Evolutionary conservation across 1,284 basidiomycete species (phyloP), one percentile per base, ranked within the genome.

Genomic region (Sparassis latifolia): DNA sequence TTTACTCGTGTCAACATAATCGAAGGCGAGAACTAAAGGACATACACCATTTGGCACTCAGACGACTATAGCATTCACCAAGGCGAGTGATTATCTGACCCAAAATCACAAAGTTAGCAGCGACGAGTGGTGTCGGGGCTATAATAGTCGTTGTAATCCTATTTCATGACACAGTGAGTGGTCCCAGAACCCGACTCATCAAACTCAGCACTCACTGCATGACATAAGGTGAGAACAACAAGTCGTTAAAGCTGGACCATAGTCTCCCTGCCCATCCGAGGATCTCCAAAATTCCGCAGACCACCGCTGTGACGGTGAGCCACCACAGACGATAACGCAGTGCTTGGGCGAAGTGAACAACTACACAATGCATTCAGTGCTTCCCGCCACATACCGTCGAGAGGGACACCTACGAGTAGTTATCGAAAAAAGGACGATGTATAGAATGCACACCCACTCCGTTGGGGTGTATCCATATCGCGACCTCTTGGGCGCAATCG

Each of bases 71-170:
- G 37, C 71, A 66, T 6, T 65, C 54, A 0, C 77, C 77, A 4
- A 77, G 62, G 2, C 62, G 56, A 0, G 55, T 50, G 44, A 77
- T 74, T 44, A 78, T 61, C 28, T 62, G 58, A 4, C 74, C 75
- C 1, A 79, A 64, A 27, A 77, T 69, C 42, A 78, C 61, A 55
- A 78, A 79, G 57, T 72, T 73, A 4, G 72, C 74, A 3, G 76
- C 76, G 2, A 76, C 64, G 10, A 78, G 62, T 4, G 75, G 74
- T 0, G 75, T 77, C 4, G 77, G 77, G 4, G 70, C 69, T 35
- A 78, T 62, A 45, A 74, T 70, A 0, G 72, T 73, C 0, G 63
- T 62, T 1, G 64, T 59, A 10, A 74, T 72, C 52, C 74, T 76
- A 37, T 7, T 12, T 6, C 6, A 7, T 6, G 6, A 6, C 35